Evolutionary conservation across 805 yeast species (phyloP).

Genomic region (Blastobotrys muscicola): DNA sequence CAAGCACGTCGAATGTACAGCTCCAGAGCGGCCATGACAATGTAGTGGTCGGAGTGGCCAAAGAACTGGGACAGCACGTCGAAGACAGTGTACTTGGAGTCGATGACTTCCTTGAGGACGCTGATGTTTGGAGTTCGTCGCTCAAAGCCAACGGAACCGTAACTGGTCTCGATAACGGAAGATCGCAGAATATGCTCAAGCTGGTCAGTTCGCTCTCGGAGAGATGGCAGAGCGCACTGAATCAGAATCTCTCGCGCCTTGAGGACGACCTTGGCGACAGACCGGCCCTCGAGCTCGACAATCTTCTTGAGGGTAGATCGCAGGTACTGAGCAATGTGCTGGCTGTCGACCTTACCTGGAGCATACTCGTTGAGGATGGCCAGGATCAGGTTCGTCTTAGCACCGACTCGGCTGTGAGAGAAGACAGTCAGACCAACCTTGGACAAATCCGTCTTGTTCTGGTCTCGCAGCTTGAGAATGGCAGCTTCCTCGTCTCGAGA

Average conservation of each 20-base stretch:
- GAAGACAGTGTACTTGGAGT: constrained; percentile 90
- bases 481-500: constrained; percentile 72
- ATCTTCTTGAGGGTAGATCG: constrained; percentile 65
- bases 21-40: constrained; percentile 92
- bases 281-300: constrained; percentile 82
- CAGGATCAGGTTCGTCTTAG: constrained; percentile 81
- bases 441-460: constrained; percentile 63
- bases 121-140: constrained; percentile 77
- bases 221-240: constrained; percentile 94
- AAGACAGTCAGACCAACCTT: constrained; percentile 65
- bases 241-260: constrained; percentile 94
- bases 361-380: constrained; percentile 80
- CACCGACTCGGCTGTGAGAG: constrained; percentile 88
- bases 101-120: constrained; percentile 82
- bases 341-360: constrained; percentile 63
- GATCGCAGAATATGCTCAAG: constrained; percentile 90
- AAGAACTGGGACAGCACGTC: constrained; percentile 93
- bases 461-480: constrained; percentile 77
- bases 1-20: constrained; percentile 94
- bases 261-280: constrained; percentile 86
- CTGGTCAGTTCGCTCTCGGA: constrained; percentile 93
- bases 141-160: constrained; percentile 71
- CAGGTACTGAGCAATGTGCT: constrained; percentile 58
- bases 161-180: constrained; percentile 79
- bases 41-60: constrained; percentile 73